phyloP scores from a whole-genome alignment of 2,329 filamentous ascomycete genomes.

The Alternaria infectoria region DNA sequence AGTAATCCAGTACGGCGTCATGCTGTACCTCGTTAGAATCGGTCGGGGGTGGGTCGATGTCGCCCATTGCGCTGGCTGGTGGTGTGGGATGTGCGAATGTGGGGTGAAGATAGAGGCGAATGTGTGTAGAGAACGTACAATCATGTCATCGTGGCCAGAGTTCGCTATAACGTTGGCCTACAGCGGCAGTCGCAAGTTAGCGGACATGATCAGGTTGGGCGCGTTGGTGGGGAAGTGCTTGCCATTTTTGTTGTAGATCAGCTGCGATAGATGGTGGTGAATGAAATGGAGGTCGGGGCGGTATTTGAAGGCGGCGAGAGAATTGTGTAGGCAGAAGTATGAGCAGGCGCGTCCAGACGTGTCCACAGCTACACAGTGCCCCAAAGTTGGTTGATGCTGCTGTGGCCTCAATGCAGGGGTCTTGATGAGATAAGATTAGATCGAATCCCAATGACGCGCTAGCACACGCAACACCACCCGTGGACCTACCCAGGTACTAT shows the following conservation, averaged over 20 bases:
- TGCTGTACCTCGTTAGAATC: slow-evolving; percentile 66
- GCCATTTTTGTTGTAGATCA: slow-evolving; percentile 33
- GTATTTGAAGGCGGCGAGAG: neutral
- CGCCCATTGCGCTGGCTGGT: slow-evolving; percentile 14
- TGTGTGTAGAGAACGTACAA: slow-evolving; percentile 69
- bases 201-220: slow-evolving; percentile 29
- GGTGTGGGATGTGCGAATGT: neutral
- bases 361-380: slow-evolving; percentile 32
- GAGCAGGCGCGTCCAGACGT: slow-evolving; percentile 19
- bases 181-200: slow-evolving; percentile 37
- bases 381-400: slow-evolving; percentile 21
- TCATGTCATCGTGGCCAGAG: slow-evolving; percentile 98
- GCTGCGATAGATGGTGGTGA: neutral
- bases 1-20: slow-evolving; percentile 98
- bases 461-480: neutral
- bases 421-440: slow-evolving; percentile 43
- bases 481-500: too few relatives aligned
- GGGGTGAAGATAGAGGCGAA: neutral
- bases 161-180: slow-evolving; percentile 82
- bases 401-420: slow-evolving; percentile 45
- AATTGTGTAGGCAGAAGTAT: slow-evolving; percentile 16
- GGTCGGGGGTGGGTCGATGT: slow-evolving; percentile 36
- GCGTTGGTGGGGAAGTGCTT: slow-evolving; percentile 17
- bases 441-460: slow-evolving; percentile 14
- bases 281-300: neutral